These are phyloP conservation scores for Cymbopogon citratus DNA, from an alignment of 176 grass and related monocot genomes.

Conservation along the genomic window DNA sequence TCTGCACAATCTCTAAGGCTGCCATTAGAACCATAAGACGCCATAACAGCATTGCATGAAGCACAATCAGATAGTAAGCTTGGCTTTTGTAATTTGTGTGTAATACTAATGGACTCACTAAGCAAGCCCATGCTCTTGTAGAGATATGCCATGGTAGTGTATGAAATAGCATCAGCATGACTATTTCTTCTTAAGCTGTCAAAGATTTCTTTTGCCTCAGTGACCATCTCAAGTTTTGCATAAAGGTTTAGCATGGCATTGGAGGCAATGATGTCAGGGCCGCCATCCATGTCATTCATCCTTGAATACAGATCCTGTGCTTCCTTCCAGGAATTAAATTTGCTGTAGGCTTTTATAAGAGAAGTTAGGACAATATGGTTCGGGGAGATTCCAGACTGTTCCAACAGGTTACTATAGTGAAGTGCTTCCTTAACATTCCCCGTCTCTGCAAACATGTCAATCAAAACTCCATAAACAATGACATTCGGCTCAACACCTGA, in stretches of 20 bases:
- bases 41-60: constrained; percentile 60
- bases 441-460: constrained; percentile 60
- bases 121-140: constrained; percentile 74
- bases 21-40: constrained; percentile 44
- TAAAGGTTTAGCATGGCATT: constrained; percentile 77
- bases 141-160: constrained; percentile 57
- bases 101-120: constrained; percentile 39
- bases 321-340: constrained; percentile 60
- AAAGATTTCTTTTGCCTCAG: constrained; percentile 57
- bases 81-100: constrained; percentile 52
- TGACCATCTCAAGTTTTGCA: constrained; percentile 68
- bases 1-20: constrained; percentile 55
- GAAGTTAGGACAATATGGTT: constrained; percentile 59
- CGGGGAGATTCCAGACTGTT: constrained; percentile 45
- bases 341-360: constrained; percentile 62
- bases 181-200: constrained; percentile 43
- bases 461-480: constrained; percentile 49
- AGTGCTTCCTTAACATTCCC: constrained; percentile 53
- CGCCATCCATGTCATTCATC: constrained; percentile 46
- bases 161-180: constrained; percentile 46
- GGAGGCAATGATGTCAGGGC: constrained; percentile 63
- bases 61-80: constrained; percentile 49
- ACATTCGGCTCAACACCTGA: constrained; percentile 55
- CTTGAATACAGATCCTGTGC: constrained; percentile 55
- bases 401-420: constrained; percentile 50